Evolutionary conservation across 345 rosid species (phyloP).

Genomic region (Pistacia vera): DNA sequence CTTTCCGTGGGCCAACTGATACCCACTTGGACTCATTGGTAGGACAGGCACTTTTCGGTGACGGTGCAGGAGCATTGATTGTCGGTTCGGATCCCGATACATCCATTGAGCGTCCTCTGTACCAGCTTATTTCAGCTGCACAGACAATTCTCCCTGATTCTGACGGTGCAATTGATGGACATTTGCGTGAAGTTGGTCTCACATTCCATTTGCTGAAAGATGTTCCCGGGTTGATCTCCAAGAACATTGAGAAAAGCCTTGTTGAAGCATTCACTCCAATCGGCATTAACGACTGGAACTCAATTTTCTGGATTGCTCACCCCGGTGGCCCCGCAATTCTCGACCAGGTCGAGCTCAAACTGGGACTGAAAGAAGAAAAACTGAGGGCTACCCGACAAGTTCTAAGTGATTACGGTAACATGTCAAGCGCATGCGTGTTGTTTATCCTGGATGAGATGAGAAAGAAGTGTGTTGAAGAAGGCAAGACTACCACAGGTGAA

Average conservation of each 20-base stretch:
- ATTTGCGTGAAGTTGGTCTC: conserved; percentile 73
- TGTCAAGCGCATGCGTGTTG: conserved; percentile 83
- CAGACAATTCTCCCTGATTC: conserved; percentile 80
- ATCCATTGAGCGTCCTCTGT: conserved; percentile 54
- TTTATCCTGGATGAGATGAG: conserved; percentile 84
- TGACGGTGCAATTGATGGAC: conserved; percentile 70
- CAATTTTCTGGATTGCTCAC: conserved; percentile 78
- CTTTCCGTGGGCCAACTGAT: conserved; percentile 81
- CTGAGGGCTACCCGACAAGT: conserved; percentile 63
- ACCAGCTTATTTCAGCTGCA: conserved; percentile 60
- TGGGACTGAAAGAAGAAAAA: conserved; percentile 54
- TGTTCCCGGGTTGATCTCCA: conserved; percentile 70
- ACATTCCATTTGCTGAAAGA: conserved; percentile 67
- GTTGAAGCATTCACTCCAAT: conserved; percentile 67
- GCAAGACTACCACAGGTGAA: conserved; percentile 68
- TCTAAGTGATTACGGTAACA: conserved; percentile 72
- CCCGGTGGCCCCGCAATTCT: conserved; percentile 81
- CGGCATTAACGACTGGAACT: conserved; percentile 80
- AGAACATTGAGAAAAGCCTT: conserved; percentile 66
- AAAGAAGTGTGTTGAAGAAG: conserved; percentile 53
- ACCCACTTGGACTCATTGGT: conserved; percentile 68
- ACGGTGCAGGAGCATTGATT: conserved; percentile 70
- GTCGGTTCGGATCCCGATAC: conserved; percentile 66
- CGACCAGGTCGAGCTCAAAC: conserved; percentile 56
- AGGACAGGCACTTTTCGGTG: conserved; percentile 74